Conservation (phyloP, 1,284 basidiomycete species). For the Rhodotorula sp. region DNA sequence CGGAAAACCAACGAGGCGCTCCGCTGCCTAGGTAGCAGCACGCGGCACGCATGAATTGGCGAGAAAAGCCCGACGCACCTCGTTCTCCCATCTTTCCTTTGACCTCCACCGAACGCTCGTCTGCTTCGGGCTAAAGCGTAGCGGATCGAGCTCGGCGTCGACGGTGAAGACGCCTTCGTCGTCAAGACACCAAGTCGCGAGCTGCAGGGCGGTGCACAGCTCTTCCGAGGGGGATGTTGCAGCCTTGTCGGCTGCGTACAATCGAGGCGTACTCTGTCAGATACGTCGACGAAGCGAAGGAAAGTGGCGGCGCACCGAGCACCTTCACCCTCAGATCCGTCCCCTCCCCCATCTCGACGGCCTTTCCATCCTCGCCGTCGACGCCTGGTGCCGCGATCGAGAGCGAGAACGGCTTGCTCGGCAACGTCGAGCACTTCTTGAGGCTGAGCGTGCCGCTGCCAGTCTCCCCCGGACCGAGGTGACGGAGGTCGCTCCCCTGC, state of each 20-base stretch:
- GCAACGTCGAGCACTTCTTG: conserved; percentile 25
- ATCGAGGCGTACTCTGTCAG: not conserved
- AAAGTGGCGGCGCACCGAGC: conserved; percentile 7
- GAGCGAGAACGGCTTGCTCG: conserved; percentile 24
- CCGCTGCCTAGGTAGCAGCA: too few relatives aligned
- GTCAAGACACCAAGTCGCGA: conserved; percentile 27
- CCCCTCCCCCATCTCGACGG: conserved; percentile 3
- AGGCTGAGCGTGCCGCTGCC: conserved; percentile 22
- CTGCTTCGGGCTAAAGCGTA: conserved; percentile 12
- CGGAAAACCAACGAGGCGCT: not conserved
- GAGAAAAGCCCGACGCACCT: conserved; percentile 1
- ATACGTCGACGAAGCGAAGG: not conserved
- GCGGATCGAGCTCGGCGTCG: conserved; percentile 18
- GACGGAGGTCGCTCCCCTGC: conserved; percentile 22
- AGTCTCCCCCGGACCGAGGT: not conserved
- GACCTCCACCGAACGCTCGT: conserved; percentile 22
- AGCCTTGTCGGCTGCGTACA: conserved; percentile 26
- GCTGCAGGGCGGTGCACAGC: conserved; percentile 20
- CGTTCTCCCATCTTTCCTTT: conserved; percentile 23
- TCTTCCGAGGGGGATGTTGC: conserved; percentile 29
- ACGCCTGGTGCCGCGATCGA: conserved; percentile 10
- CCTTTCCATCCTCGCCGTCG: not conserved
- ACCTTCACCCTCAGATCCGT: conserved; percentile 28
- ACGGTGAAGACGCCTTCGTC: conserved; percentile 13
- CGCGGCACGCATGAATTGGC: too few relatives aligned